phyloP scores from a whole-genome alignment of 768 basidiomycete genomes.

The Lactarius evosmus region DNA sequence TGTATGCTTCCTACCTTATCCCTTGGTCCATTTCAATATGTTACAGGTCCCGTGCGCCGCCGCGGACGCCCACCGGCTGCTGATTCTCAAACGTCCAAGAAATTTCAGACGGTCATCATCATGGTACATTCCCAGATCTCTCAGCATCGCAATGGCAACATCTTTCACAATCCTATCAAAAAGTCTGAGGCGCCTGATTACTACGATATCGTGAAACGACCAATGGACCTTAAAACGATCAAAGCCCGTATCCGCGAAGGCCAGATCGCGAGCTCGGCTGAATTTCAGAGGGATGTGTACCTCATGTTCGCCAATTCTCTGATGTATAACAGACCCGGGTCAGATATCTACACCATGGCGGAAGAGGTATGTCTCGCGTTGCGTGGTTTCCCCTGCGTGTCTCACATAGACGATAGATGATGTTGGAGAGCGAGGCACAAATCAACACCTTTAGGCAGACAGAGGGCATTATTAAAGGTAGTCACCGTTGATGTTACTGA shows the following conservation, averaged over 20 bases:
- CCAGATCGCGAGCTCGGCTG: constrained; percentile 70
- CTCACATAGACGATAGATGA: constrained; percentile 51
- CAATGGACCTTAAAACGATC: constrained; percentile 94
- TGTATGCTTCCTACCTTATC: not conserved
- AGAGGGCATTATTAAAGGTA: constrained; percentile 49
- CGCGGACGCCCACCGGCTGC: constrained; percentile 29
- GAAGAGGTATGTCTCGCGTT: constrained; percentile 62
- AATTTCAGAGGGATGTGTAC: constrained; percentile 86
- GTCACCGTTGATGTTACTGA: constrained; percentile 16
- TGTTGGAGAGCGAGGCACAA: constrained; percentile 65
- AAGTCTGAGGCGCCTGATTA: constrained; percentile 88
- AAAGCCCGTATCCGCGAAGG: constrained; percentile 85
- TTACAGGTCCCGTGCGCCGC: constrained; percentile 28
- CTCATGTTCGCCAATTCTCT: constrained; percentile 97
- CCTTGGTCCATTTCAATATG: not conserved
- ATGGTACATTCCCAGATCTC: constrained; percentile 81
- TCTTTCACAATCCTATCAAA: constrained; percentile 90
- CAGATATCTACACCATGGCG: constrained; percentile 87
- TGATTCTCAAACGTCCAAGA: constrained; percentile 45
- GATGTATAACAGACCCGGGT: constrained; percentile 91
- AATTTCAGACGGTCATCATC: constrained; percentile 78
- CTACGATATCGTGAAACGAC: constrained; percentile 86
- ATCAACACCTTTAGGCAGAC: constrained; percentile 73
- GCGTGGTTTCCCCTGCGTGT: not conserved
- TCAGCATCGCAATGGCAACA: constrained; percentile 81